Conservation (phyloP, 805 yeast genomes). For the Ogataea allantospora region DNA sequence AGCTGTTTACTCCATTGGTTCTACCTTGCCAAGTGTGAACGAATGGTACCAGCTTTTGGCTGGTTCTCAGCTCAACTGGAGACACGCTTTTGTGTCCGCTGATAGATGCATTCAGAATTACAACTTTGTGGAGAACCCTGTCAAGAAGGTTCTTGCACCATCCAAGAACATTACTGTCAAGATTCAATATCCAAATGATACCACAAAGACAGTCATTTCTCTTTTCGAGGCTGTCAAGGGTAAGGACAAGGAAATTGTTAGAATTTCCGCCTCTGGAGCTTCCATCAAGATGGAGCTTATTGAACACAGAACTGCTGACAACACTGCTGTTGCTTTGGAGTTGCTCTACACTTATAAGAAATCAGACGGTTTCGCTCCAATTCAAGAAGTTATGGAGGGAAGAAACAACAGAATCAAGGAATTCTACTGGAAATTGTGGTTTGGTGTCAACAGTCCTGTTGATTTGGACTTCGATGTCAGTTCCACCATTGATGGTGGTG, state of each 20-base stretch:
- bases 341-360: conserved; percentile 79
- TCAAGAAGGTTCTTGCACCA: conserved; percentile 79
- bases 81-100: conserved; percentile 83
- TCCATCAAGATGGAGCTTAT: conserved; percentile 70
- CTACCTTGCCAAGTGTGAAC: conserved; percentile 34
- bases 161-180: conserved; percentile 56
- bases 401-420: conserved; percentile 92
- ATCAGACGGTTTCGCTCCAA: conserved; percentile 92
- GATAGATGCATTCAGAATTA: conserved; percentile 82
- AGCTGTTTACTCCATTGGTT: conserved; percentile 39
- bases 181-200: conserved; percentile 50
- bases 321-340: conserved; percentile 68
- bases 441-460: conserved; percentile 58
- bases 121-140: conserved; percentile 76
- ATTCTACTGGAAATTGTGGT: conserved; percentile 98
- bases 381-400: conserved; percentile 82
- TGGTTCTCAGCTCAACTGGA: conserved; percentile 79
- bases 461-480: conserved; percentile 72
- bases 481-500: conserved; percentile 67
- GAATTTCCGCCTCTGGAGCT: conserved; percentile 50
- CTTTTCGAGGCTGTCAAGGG: conserved; percentile 75
- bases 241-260: conserved; percentile 61
- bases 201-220: conserved; percentile 57
- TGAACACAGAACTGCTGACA: conserved; percentile 85
- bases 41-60: conserved; percentile 82